phyloP scores from a whole-genome alignment of 2,329 filamentous ascomycete genomes.

The Fusarium burgessii region DNA sequence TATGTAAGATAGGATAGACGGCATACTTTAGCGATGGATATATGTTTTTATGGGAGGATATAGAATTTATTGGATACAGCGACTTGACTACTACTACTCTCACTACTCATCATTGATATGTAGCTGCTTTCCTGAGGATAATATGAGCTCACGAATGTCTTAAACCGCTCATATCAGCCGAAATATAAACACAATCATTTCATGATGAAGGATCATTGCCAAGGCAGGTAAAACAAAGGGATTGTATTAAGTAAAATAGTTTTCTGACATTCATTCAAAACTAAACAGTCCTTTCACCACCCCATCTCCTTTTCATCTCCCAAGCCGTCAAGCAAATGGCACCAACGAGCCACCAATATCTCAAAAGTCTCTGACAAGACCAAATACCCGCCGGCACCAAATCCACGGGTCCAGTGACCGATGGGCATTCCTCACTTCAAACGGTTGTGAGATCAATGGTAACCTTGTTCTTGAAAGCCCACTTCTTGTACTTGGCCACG shows the following conservation, averaged over 20 bases:
- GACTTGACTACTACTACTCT: too few species aligned
- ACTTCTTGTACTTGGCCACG: neutral
- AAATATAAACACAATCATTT: too few species aligned
- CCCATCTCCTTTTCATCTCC: neutral
- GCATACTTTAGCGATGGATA: neutral
- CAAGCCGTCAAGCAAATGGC: neutral
- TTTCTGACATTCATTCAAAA: neutral
- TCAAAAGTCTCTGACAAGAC: neutral
- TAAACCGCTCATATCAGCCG: too few species aligned
- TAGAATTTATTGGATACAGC: neutral
- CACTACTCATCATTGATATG: too few species aligned
- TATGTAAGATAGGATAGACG: neutral
- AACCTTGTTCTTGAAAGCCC: neutral
- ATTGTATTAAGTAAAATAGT: neutral
- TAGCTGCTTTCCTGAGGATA: rapidly evolving
- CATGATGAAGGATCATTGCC: rapidly evolving
- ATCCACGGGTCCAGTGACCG: neutral
- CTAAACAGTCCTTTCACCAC: neutral
- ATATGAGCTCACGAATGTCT: too few species aligned
- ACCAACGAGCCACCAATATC: neutral
- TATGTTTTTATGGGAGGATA: neutral
- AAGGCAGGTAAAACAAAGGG: neutral
- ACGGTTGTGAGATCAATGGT: neutral
- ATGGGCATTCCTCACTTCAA: neutral
- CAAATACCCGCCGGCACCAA: neutral